Conservation (phyloP, 805 yeast genomes). For the Yamadazyma philogaea region DNA sequence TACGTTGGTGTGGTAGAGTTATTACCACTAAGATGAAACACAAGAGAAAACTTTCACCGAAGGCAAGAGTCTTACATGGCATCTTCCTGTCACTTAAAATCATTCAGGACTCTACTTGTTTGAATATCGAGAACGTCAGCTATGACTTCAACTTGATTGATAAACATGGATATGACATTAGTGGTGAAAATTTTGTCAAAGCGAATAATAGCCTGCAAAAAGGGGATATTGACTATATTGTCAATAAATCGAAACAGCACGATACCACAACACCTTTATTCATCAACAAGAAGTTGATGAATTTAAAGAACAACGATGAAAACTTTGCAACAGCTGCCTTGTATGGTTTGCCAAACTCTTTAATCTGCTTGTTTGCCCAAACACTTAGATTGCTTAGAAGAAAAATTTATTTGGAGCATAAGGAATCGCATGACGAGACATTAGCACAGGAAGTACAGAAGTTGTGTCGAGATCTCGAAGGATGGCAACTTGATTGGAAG, state of each 20-base stretch:
- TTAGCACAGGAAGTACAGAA: constrained; percentile 18
- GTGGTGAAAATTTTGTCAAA: constrained; percentile 29
- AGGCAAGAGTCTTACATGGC: constrained; percentile 74
- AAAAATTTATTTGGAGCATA: constrained; percentile 50
- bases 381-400: constrained; percentile 65
- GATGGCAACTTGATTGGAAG: constrained; percentile 79
- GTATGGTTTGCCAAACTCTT: constrained; percentile 81
- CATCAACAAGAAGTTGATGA: constrained; percentile 40
- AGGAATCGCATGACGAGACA: background rate
- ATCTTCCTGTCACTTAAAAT: constrained; percentile 72
- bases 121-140: constrained; percentile 32
- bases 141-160: constrained; percentile 18
- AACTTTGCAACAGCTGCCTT: constrained; percentile 73
- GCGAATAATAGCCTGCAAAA: constrained; percentile 1
- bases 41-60: constrained; percentile 64
- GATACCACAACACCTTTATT: constrained; percentile 34
- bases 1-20: constrained; percentile 73
- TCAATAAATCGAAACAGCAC: constrained; percentile 11
- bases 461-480: constrained; percentile 47
- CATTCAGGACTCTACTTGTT: constrained; percentile 72
- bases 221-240: constrained; percentile 20
- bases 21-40: constrained; percentile 64
- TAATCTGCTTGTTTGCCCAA: constrained; percentile 68
- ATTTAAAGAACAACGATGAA: constrained; percentile 51
- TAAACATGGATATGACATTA: constrained; percentile 35